Evolutionary conservation across 2,329 filamentous ascomycete species (phyloP).

Genomic region (Trichoderma simmonsii): DNA sequence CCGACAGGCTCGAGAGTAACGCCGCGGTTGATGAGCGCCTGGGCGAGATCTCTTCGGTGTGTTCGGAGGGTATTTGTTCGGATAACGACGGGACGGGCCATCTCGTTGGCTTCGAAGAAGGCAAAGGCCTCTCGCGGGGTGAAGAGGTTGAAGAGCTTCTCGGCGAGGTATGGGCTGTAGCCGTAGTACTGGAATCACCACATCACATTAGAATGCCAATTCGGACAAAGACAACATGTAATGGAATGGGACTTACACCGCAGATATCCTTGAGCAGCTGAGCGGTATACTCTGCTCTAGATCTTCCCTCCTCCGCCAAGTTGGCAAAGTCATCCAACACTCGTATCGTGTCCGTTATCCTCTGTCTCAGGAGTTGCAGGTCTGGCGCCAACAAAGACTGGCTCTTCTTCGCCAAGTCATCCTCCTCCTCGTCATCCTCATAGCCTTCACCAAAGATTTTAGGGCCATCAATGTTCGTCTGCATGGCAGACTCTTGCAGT

Average conservation of each 20-base stretch:
- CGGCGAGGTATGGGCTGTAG: slow-evolving; percentile 90
- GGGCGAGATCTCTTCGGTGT: slow-evolving; percentile 75
- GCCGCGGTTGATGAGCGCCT: slow-evolving; percentile 90
- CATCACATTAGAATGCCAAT: not conserved
- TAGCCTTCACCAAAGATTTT: slow-evolving; percentile 56
- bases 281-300: slow-evolving; percentile 80
- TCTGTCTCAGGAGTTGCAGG: slow-evolving; percentile 78
- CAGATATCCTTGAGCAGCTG: slow-evolving; percentile 90
- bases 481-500: slow-evolving; percentile 77
- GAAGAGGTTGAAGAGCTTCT: slow-evolving; percentile 93
- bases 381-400: slow-evolving; percentile 76
- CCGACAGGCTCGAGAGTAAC: slow-evolving; percentile 95
- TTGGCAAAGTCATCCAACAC: slow-evolving; percentile 86
- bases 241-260: slow-evolving; percentile 38
- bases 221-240: not conserved
- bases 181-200: slow-evolving; percentile 67
- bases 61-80: slow-evolving; percentile 91
- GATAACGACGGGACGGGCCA: slow-evolving; percentile 87
- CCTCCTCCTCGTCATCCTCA: slow-evolving; percentile 58
- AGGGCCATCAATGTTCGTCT: slow-evolving; percentile 87
- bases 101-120: slow-evolving; percentile 99
- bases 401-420: slow-evolving; percentile 55
- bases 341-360: slow-evolving; percentile 90
- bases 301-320: slow-evolving; percentile 73
- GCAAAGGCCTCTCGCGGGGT: slow-evolving; percentile 90